phyloP scores from a whole-genome alignment of 1,139 yeast genomes.

The Arxiozyma telluris region DNA sequence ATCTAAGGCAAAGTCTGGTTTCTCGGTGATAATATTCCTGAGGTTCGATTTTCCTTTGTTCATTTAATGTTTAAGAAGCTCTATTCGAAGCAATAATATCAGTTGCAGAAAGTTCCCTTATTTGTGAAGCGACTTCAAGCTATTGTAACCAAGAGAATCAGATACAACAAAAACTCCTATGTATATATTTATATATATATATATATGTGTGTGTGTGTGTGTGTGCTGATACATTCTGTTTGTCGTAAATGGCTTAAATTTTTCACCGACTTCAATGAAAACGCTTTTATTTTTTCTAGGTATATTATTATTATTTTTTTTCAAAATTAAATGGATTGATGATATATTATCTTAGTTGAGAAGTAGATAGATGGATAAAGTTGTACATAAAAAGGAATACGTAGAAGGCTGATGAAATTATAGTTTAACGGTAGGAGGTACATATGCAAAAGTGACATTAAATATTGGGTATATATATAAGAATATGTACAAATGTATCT shows the following conservation, averaged over 20 bases:
- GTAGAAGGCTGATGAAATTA: neutral
- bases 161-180: too few species aligned
- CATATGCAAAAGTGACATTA: neutral
- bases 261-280: too few species aligned
- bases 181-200: too few species aligned
- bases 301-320: too few species aligned
- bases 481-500: neutral
- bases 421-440: neutral
- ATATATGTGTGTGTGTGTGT: too few species aligned
- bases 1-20: conserved; percentile 29
- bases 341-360: too few species aligned
- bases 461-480: neutral
- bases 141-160: too few species aligned
- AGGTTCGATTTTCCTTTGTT: neutral
- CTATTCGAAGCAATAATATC: too few species aligned
- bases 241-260: too few species aligned
- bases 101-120: neutral
- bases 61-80: neutral
- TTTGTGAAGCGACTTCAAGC: neutral
- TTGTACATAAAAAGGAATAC: neutral
- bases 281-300: neutral
- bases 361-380: too few species aligned
- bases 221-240: too few species aligned
- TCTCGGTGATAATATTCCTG: conserved; percentile 1
- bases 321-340: neutral